Conservation (phyloP, 139 green algal genomes). For the Tetraselmis striata region DNA sequence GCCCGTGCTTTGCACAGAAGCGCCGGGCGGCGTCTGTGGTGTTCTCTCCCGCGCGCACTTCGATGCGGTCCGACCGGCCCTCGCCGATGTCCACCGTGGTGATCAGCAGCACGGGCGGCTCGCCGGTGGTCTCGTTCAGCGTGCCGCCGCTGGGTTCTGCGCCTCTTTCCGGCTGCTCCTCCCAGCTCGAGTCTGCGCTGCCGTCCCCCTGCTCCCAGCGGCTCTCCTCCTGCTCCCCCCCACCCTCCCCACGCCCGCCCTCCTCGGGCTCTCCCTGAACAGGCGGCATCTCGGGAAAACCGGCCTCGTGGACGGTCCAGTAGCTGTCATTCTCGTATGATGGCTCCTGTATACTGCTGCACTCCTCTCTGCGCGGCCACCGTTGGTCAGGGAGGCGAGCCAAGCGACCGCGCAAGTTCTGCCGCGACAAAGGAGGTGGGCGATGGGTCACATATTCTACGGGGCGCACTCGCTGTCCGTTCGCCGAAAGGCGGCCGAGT, state of each 20-base stretch:
- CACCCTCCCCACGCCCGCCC: neutral
- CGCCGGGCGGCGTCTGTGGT: constrained; percentile 41
- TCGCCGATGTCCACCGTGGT: constrained; percentile 80
- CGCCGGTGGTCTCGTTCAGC: neutral
- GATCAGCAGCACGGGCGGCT: constrained; percentile 45
- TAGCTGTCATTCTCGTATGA: neutral
- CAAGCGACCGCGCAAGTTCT: too few relatives aligned
- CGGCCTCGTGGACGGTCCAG: neutral
- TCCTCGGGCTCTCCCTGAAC: neutral
- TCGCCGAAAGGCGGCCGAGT: too few relatives aligned
- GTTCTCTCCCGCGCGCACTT: constrained; percentile 55
- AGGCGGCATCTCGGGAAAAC: neutral
- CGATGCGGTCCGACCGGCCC: constrained; percentile 48
- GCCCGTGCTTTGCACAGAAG: constrained; percentile 57
- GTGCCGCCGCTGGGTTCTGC: neutral
- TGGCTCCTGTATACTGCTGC: neutral
- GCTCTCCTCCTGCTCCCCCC: neutral
- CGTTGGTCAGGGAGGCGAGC: too few relatives aligned
- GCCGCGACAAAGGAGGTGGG: too few relatives aligned
- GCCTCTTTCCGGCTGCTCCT: neutral
- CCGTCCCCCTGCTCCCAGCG: neutral
- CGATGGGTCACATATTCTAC: too few relatives aligned
- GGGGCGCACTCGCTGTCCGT: too few relatives aligned
- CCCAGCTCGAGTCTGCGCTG: too few relatives aligned
- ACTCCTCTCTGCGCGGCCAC: neutral